phyloP scores from a whole-genome alignment of 2,329 filamentous ascomycete species.

The Paecilomyces dactylethromorphus region DNA sequence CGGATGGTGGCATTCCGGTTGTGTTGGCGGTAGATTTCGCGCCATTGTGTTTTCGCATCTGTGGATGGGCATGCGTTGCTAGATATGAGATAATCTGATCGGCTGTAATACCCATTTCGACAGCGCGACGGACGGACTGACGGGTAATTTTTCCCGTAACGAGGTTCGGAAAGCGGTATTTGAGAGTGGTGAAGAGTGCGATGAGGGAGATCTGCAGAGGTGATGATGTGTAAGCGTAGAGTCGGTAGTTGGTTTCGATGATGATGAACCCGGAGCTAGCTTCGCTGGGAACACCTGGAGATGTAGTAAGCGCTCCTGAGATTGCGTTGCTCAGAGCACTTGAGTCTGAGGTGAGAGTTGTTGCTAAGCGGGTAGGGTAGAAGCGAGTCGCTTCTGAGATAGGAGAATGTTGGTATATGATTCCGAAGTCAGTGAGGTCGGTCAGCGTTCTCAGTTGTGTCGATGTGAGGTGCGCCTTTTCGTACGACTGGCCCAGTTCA shows the following conservation, averaged over 20 bases:
- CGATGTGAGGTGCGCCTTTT: constrained; percentile 72
- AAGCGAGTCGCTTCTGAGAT: constrained; percentile 45
- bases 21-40: constrained; percentile 33
- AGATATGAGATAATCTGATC: constrained; percentile 95
- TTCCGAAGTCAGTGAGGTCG: constrained; percentile 83
- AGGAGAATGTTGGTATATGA: constrained; percentile 61
- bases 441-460: constrained; percentile 85
- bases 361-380: constrained; percentile 91
- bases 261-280: constrained; percentile 69
- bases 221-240: constrained; percentile 94
- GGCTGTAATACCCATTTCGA: constrained; percentile 83
- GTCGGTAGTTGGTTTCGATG: constrained; percentile 93
- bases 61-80: constrained; percentile 84
- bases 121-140: constrained; percentile 78
- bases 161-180: constrained; percentile 89
- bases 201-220: constrained; percentile 92
- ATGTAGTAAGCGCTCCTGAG: constrained; percentile 52
- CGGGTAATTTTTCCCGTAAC: constrained; percentile 88
- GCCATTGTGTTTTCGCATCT: constrained; percentile 64
- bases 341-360: constrained; percentile 77
- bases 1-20: constrained; percentile 44
- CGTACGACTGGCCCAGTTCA: constrained; percentile 86
- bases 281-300: constrained; percentile 23
- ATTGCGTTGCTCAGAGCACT: constrained; percentile 66
- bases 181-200: constrained; percentile 78